Base-by-base conservation (phyloP, 2,329 filamentous ascomycete species). In the Pseudopithomyces chartarum region DNA sequence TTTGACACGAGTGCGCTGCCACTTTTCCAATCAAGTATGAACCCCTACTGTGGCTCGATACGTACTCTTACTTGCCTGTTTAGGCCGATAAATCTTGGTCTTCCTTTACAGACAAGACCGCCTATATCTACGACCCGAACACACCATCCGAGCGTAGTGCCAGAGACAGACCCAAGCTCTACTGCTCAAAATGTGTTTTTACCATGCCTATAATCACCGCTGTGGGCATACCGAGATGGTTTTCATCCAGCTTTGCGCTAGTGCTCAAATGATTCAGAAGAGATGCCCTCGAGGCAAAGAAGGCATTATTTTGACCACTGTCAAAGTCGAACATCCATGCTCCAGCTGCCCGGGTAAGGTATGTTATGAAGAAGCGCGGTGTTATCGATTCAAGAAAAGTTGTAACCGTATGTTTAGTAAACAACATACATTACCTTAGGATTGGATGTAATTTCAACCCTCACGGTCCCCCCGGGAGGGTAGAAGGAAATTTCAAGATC, bases 181-280 rank as follows among this genome's bases (percentile, higher is more conserved):
- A 47, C 15, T 23, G n/a, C 5, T 50, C 53, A 64, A 32, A n/a
- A 81, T 81, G 79, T 80, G 79, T 70, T 78, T 74, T 66, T 81
- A 79, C 68, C 79, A 81, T 66, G 79, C 79, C 46, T 79, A 81
- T 70, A 73, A 69, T 3, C 75, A 81, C 68, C 65, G 68, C 13
- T 81, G 79, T 65, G 78, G 78, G 43, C 79, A 81, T 64, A 79
- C 77, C 15, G 68, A 73, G 54, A 79, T 73, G 63, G 55, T 73
- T 11, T 66, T 75, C 52, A 65, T 68, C 33, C 61, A 69, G 45
- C 58, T 70, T 20, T 75, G 71, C 23, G 34, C 63, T 2, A 66
- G 64, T 17, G 70, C 65, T 5, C 69, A 73, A 22, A 69, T 73
- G 63, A 67, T 61, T 11, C 71, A 74, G 56, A 65, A 66, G 49